Conservation (phyloP, 306 rosid genomes). For the Castanea mollissima region DNA sequence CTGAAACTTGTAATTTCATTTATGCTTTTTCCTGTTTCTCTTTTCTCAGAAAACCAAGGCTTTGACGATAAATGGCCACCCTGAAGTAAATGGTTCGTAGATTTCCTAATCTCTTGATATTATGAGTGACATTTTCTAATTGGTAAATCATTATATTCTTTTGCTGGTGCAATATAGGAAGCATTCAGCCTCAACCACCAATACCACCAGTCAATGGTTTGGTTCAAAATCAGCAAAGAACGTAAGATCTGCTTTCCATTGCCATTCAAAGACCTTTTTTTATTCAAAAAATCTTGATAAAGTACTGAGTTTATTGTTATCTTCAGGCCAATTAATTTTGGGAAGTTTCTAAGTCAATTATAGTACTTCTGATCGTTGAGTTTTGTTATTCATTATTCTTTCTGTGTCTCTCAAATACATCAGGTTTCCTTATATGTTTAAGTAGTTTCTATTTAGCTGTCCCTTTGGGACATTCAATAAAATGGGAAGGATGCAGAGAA, state of each 20-base stretch:
- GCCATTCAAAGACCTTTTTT: too few relatives aligned
- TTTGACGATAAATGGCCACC: conserved; percentile 24
- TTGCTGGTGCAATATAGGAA: conserved; percentile 33
- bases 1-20: conserved; percentile 1
- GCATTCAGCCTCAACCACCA: conserved; percentile 40
- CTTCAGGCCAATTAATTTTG: neutral
- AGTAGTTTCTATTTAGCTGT: too few relatives aligned
- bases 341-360: neutral
- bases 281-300: too few relatives aligned
- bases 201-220: conserved; percentile 38
- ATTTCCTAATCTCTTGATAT: neutral
- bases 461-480: too few relatives aligned
- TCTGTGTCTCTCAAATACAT: too few relatives aligned
- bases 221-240: conserved; percentile 68
- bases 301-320: neutral
- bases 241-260: conserved; percentile 31
- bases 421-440: too few relatives aligned
- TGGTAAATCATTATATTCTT: conserved; percentile 7
- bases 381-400: neutral
- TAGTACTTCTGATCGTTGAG: neutral
- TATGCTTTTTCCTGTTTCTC: conserved; percentile 15
- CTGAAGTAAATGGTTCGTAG: conserved; percentile 55
- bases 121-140: conserved; percentile 10
- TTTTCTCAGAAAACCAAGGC: conserved; percentile 52
- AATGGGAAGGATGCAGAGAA: too few relatives aligned